Conservation (phyloP, 1,284 basidiomycete species). For the Ganoderma sinense region DNA sequence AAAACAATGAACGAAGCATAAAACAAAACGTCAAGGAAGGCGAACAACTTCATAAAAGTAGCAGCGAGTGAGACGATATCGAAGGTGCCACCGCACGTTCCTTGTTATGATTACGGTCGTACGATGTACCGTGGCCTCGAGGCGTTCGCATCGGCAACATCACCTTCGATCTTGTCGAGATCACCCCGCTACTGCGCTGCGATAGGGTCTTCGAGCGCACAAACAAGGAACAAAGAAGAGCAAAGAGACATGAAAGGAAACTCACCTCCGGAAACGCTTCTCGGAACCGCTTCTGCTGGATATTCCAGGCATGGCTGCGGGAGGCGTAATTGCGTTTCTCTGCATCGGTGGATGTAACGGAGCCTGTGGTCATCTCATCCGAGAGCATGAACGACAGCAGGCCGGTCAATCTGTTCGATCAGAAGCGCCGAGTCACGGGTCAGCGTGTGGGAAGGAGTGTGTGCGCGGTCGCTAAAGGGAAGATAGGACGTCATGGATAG, state of each 20-base stretch:
- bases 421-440: slow-evolving; percentile 1
- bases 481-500: slow-evolving; percentile 38
- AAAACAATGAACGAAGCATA: background rate
- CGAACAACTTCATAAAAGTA: background rate
- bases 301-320: slow-evolving; percentile 88
- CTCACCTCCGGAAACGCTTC: slow-evolving; percentile 88
- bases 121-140: slow-evolving; percentile 9
- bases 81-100: background rate
- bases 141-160: slow-evolving; percentile 13
- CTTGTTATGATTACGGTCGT: background rate
- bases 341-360: slow-evolving; percentile 80
- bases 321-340: slow-evolving; percentile 84
- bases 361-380: slow-evolving; percentile 96
- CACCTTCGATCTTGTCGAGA: slow-evolving; percentile 14
- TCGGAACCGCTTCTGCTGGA: slow-evolving; percentile 80
- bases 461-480: background rate
- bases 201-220: slow-evolving; percentile 8
- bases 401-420: slow-evolving; percentile 80
- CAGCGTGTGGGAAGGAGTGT: background rate
- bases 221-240: background rate
- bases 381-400: slow-evolving; percentile 95
- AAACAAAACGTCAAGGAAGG: background rate
- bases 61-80: slow-evolving; percentile 14
- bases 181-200: background rate
- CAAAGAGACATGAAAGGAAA: slow-evolving; percentile 23